These are phyloP conservation scores for Eragrostis tef DNA, from an alignment of 202 grass and related monocot species.

Conservation along the genomic window DNA sequence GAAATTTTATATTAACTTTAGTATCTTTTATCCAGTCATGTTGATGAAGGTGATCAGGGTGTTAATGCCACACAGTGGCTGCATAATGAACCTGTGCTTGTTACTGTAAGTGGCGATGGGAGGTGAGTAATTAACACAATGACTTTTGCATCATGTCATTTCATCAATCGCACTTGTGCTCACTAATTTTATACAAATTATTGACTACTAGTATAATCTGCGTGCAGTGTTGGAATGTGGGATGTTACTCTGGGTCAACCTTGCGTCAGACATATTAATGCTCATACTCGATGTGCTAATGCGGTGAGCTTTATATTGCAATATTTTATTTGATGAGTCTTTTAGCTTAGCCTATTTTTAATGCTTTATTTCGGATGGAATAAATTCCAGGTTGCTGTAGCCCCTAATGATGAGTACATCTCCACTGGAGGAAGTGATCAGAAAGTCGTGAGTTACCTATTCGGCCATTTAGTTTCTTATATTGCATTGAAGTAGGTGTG, in stretches of 20 bases:
- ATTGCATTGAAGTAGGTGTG: not conserved
- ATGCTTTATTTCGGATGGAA: constrained; percentile 45
- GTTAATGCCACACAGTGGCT: constrained; percentile 83
- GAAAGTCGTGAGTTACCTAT: constrained; percentile 86
- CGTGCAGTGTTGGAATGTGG: constrained; percentile 82
- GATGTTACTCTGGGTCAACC: constrained; percentile 83
- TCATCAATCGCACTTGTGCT: constrained; percentile 24
- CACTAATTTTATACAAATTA: constrained; percentile 23
- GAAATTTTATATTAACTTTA: constrained; percentile 19
- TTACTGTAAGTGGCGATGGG: constrained; percentile 83
- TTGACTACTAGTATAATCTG: constrained; percentile 28
- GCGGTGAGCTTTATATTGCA: constrained; percentile 59
- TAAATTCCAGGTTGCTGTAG: constrained; percentile 70
- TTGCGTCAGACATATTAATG: constrained; percentile 72
- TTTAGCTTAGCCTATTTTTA: constrained; percentile 20
- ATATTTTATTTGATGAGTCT: constrained; percentile 31
- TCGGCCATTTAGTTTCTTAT: constrained; percentile 28
- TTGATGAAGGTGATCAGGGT: constrained; percentile 76
- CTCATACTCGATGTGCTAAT: constrained; percentile 85
- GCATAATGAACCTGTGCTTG: constrained; percentile 78
- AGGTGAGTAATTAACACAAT: constrained; percentile 55
- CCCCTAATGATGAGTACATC: constrained; percentile 87
- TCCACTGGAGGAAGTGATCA: constrained; percentile 91
- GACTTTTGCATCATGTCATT: constrained; percentile 17
- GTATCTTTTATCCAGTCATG: constrained; percentile 57